Conservation (phyloP, 129 eudicot species). For the Erigeron canadensis region DNA sequence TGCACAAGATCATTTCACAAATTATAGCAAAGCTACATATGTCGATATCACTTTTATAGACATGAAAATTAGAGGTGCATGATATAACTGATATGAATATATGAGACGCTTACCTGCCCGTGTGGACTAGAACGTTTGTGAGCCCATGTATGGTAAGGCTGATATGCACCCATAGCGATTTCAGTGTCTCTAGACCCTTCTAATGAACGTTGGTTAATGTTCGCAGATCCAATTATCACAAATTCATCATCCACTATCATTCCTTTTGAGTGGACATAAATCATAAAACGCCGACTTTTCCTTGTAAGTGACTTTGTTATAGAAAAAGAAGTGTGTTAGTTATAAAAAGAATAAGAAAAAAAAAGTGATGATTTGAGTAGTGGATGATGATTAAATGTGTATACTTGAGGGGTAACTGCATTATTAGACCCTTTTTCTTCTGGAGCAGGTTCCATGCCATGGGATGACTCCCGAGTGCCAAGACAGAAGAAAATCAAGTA, state of each 20-base stretch:
- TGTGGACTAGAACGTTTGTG: conserved; percentile 47
- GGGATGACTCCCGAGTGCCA: conserved; percentile 71
- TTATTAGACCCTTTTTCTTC: conserved; percentile 29
- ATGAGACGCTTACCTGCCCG: conserved; percentile 53
- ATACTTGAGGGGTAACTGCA: conserved; percentile 63
- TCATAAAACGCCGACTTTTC: conserved; percentile 81
- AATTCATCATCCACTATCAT: conserved; percentile 93
- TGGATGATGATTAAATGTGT: conserved; percentile 8
- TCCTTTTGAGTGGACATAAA: conserved; percentile 92
- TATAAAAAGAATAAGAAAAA: neutral
- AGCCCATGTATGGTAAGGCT: conserved; percentile 87
- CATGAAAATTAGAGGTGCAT: neutral
- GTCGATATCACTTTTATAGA: neutral
- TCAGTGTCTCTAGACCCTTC: conserved; percentile 97
- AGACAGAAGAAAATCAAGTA: conserved; percentile 84
- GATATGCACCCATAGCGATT: conserved; percentile 97
- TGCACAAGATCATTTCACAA: conserved; percentile 31
- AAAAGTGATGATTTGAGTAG: neutral
- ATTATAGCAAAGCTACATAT: neutral
- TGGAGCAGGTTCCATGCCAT: conserved; percentile 24
- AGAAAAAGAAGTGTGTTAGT: neutral
- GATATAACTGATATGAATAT: too few relatives aligned
- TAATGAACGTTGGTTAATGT: conserved; percentile 89
- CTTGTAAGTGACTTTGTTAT: conserved; percentile 45
- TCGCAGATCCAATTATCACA: conserved; percentile 87